Base-by-base conservation (phyloP, 2,329 filamentous ascomycete species). In the Chalaropsis ovoidea region DNA sequence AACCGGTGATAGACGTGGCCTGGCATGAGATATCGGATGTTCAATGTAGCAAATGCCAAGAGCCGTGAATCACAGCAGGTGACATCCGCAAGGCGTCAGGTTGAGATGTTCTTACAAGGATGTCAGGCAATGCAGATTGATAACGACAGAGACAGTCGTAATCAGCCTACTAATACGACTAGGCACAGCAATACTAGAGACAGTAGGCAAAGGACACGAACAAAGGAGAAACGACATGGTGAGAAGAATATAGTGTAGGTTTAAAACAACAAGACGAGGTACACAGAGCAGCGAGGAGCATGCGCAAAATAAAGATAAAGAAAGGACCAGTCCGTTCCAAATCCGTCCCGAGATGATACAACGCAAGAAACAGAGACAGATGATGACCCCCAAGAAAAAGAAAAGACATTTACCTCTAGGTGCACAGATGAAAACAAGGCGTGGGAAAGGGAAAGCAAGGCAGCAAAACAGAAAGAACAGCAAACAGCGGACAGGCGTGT, bases 291-390 rank as follows among this genome's bases (percentile, higher is more conserved):
- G 24, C 17, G n/a, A 31, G 27, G 13, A 17, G 6, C 52, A 56
- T 35, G 52, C 24, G 24, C 24, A n/a, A 17, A 58, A 39, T 22
- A n/a, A 58, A 58, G 52, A 58, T 58, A 17, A n/a, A 58, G 27
- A 58, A 58, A 58, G 52, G 52, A 58, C 52, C 52, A 58, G 52
- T 58, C 52, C 27, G 27, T 31, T 39, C 24, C 52, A 35, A 39
- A 58, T 58, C 52, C 27, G 52, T 19, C 52, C 27, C 52, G 31
- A 35, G 27, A 58, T 35, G 24, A 39, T 58, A 58, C 52, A 58
- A 58, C 52, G 52, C 52, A 58, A 58, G 52, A 58, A 58, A 35
- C 52, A 58, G 52, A 58, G 52, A 58, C 52, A 58, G 13, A 58
- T 58, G 52, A 56, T 35, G 27, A 58, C 52, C 52, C 52, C 52